Conservation (phyloP, 805 yeast genomes). For the Middelhovenomyces tepae region DNA sequence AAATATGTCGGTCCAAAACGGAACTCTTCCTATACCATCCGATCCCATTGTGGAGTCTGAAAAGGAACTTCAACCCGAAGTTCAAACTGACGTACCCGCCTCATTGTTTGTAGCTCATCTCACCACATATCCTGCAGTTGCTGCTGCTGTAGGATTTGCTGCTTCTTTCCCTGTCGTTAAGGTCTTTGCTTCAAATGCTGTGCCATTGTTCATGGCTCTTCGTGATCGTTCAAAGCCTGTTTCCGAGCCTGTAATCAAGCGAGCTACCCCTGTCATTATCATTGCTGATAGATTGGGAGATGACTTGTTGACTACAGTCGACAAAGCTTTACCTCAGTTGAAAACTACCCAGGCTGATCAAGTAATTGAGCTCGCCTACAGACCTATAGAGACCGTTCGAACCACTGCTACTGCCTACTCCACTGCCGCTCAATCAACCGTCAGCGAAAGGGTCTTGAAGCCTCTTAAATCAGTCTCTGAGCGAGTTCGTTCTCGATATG, state of each 20-base stretch:
- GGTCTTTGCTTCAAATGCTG: conserved; percentile 51
- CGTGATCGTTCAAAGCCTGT: conserved; percentile 24
- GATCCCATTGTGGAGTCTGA: too few species aligned
- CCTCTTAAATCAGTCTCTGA: conserved; percentile 33
- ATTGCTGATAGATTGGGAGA: conserved; percentile 49
- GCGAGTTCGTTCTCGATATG: conserved; percentile 43
- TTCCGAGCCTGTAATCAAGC: conserved; percentile 28
- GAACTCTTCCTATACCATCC: too few species aligned
- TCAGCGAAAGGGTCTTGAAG: conserved; percentile 41
- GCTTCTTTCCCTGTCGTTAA: conserved; percentile 52
- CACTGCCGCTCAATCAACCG: conserved; percentile 21
- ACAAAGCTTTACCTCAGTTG: conserved; percentile 48
- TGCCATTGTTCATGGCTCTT: conserved; percentile 43
- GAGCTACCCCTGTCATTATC: conserved; percentile 37
- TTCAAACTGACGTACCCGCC: too few species aligned
- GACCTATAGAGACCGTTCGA: conserved; percentile 30
- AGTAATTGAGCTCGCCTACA: conserved; percentile 32
- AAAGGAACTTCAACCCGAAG: too few species aligned
- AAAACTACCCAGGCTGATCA: conserved; percentile 50
- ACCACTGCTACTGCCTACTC: conserved; percentile 28
- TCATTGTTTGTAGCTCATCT: conserved; percentile 40
- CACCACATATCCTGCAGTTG: conserved; percentile 45
- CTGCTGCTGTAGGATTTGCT: conserved; percentile 48
- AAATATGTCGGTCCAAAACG: too few species aligned
- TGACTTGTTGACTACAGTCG: conserved; percentile 46